These are phyloP conservation scores for Sugiyamaella smithiae DNA, from an alignment of 805 yeast genomes.

Conservation along the genomic window DNA sequence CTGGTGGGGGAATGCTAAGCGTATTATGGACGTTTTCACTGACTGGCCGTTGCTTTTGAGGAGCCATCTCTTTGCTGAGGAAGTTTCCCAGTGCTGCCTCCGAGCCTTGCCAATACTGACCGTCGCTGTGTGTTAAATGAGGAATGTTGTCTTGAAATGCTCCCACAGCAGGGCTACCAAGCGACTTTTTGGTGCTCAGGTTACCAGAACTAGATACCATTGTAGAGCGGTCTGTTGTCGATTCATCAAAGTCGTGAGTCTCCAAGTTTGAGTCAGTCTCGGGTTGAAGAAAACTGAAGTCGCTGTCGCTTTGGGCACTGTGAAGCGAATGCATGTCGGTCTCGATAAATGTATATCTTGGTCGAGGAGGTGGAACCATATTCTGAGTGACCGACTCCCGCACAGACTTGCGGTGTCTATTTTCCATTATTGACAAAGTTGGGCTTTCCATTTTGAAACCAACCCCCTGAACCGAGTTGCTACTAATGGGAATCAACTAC, in stretches of 20 bases:
- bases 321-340: constrained; percentile 13
- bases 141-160: not conserved
- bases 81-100: not conserved
- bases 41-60: not conserved
- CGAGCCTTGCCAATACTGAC: not conserved
- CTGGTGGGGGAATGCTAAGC: not conserved
- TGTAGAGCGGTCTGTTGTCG: not conserved
- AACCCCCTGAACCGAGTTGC: too few species aligned
- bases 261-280: not conserved
- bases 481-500: too few species aligned
- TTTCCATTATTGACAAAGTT: constrained; percentile 2
- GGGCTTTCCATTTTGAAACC: constrained; percentile 6
- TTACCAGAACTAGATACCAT: not conserved
- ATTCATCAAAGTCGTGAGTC: not conserved
- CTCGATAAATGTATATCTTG: constrained; percentile 17
- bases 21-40: not conserved
- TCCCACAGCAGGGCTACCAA: not conserved
- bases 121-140: not conserved
- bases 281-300: constrained; percentile 16
- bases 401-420: constrained; percentile 13
- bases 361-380: constrained; percentile 8
- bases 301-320: constrained; percentile 14
- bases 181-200: not conserved
- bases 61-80: not conserved
- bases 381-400: constrained; percentile 10